Evolutionary conservation across 2,329 filamentous ascomycete genomes (phyloP).

Genomic region (Xylaria sp.): DNA sequence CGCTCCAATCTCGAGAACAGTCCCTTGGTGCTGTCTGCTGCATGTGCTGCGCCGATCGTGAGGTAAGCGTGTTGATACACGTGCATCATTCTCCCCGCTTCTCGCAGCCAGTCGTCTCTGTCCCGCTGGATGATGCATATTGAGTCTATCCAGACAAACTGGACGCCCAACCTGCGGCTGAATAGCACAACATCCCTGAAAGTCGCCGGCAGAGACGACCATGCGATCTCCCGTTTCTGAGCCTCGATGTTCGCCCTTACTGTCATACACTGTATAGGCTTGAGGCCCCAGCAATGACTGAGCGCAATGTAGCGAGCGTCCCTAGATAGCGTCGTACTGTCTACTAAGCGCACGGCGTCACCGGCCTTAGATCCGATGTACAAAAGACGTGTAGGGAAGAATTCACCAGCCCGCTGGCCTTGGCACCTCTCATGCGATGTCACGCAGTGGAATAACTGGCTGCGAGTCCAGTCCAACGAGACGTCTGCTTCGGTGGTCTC

Average conservation of each 20-base stretch:
- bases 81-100: constrained; percentile 2
- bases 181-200: not conserved
- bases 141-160: constrained; percentile 1
- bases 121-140: constrained; percentile 8
- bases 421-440: not conserved
- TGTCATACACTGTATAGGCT: not conserved
- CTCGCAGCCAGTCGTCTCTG: not conserved
- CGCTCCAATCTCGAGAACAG: not conserved
- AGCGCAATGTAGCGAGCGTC: constrained; percentile 1
- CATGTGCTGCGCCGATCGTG: constrained; percentile 1
- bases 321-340: not conserved
- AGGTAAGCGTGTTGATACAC: not conserved
- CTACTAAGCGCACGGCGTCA: not conserved
- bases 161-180: not conserved
- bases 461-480: not conserved
- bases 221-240: not conserved
- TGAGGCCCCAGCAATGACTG: constrained; percentile 1
- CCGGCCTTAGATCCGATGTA: not conserved
- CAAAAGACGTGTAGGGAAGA: not conserved
- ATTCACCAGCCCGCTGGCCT: not conserved
- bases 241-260: not conserved
- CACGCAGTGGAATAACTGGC: not conserved
- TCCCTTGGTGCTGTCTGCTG: constrained; percentile 1
- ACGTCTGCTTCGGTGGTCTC: not conserved
- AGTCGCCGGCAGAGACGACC: not conserved